Evolutionary conservation across 768 basidiomycete species (phyloP).

Genomic region (Amanita exitialis): DNA sequence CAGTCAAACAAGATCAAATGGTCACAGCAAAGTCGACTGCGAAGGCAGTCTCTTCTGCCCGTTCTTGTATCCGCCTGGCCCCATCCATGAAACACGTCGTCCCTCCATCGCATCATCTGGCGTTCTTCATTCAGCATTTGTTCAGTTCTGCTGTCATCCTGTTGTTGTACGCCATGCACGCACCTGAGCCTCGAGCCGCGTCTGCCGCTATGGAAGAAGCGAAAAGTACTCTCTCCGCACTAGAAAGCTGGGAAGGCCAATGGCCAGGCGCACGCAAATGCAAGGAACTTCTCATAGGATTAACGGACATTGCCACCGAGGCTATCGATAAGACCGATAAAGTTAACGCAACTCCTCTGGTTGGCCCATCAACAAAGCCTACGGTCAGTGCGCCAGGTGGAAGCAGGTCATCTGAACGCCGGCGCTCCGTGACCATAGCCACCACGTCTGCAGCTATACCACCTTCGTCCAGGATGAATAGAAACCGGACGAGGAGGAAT

Average conservation of each 20-base stretch:
- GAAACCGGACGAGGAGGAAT: slow-evolving; percentile 43
- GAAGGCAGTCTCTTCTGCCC: slow-evolving; percentile 77
- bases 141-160: slow-evolving; percentile 87
- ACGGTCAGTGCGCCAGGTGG: slow-evolving; percentile 20
- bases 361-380: slow-evolving; percentile 15
- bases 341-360: slow-evolving; percentile 12
- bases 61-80: slow-evolving; percentile 77
- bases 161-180: slow-evolving; percentile 79
- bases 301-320: slow-evolving; percentile 59
- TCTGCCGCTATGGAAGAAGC: slow-evolving; percentile 76
- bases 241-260: slow-evolving; percentile 74
- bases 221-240: slow-evolving; percentile 54
- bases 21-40: slow-evolving; percentile 62
- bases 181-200: slow-evolving; percentile 53
- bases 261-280: slow-evolving; percentile 89
- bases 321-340: slow-evolving; percentile 38
- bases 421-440: slow-evolving; percentile 46
- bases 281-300: slow-evolving; percentile 66
- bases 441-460: slow-evolving; percentile 25
- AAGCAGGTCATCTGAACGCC: slow-evolving; percentile 30
- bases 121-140: slow-evolving; percentile 83
- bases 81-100: slow-evolving; percentile 79
- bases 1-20: slow-evolving; percentile 64
- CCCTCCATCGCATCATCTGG: slow-evolving; percentile 77
- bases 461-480: slow-evolving; percentile 29